phyloP scores from a whole-genome alignment of 2,329 filamentous ascomycete genomes.

The Hymenoscyphus infarciens region DNA sequence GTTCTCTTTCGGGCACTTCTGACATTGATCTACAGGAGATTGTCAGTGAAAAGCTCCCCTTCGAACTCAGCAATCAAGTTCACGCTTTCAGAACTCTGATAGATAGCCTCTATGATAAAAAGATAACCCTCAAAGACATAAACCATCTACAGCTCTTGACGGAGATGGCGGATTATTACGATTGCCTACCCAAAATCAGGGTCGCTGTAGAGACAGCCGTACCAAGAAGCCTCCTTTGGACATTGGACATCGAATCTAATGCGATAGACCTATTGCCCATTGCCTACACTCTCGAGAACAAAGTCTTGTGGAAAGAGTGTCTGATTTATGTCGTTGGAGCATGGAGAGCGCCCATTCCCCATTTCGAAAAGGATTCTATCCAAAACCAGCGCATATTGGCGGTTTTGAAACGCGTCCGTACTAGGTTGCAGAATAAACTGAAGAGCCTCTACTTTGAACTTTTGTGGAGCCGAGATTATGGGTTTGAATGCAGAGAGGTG shows the following conservation, averaged over 20 bases:
- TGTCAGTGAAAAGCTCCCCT: not conserved
- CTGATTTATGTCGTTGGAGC: not conserved
- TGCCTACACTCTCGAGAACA: not conserved
- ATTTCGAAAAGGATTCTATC: too few species aligned
- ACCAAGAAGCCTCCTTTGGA: not conserved
- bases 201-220: not conserved
- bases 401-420: not conserved
- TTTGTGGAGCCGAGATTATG: too few species aligned
- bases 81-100: not conserved
- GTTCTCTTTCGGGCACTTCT: not conserved
- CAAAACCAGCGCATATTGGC: not conserved
- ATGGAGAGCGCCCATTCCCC: not conserved
- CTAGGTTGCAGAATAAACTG: not conserved
- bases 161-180: constrained; percentile 4
- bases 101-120: not conserved
- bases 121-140: not conserved
- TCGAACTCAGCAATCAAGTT: not conserved
- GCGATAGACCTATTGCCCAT: not conserved
- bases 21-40: not conserved
- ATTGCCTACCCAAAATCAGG: not conserved
- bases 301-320: not conserved
- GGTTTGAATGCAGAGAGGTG: too few species aligned
- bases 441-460: not conserved
- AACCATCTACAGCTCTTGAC: not conserved
- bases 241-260: not conserved